Base-by-base conservation (phyloP, 192 early-diverging fungal species). In the Phycomyces nitens region DNA sequence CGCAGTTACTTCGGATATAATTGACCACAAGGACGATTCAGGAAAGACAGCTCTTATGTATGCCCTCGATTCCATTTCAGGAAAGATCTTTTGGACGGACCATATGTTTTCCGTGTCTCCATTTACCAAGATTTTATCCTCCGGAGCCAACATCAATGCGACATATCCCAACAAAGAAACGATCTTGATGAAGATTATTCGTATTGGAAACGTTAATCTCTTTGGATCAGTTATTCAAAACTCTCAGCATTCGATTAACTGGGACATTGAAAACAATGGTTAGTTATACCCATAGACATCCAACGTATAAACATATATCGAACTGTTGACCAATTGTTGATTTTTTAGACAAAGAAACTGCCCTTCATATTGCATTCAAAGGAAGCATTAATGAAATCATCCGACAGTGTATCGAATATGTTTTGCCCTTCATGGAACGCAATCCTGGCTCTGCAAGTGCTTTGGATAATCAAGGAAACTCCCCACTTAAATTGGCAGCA, bases 121-220 rank as follows among this genome's bases (percentile, higher is more conserved):
- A 22, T 21, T 72, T n/a, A 24, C 7, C 21, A 59, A 70, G 15
- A 40, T 76, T 7, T 24, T 76, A n/a, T 47, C 58, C 15, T 10
- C 50, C 7, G 71, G 71, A 21, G 74, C 60, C 1, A 60, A 76
- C 20, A 39, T 70, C 12, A 69, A 68, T 43, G 39, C 42, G 5
- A 50, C 64, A 53, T 50, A 72, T 41, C 44, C 65, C 16, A 43
- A 61, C 20, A 43, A 53, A 20, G 64, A 65, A 9, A 54, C 53
- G 20, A 42, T 65, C 0, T 26, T 75, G 7, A 70, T 80, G 34
- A 68, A 80, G 27, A 50, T 69, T 15, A 61, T 75, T 24, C 58
- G 60, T 64, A 23, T 29, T 20, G 26, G 20, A 5, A 40, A 40
- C 21, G 11, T 43, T 5, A 0, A 9, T 51, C 18, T 68, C 10